These are phyloP conservation scores for Beauveria brongniartii DNA, from an alignment of 2,329 filamentous ascomycete genomes.

Conservation along the genomic window DNA sequence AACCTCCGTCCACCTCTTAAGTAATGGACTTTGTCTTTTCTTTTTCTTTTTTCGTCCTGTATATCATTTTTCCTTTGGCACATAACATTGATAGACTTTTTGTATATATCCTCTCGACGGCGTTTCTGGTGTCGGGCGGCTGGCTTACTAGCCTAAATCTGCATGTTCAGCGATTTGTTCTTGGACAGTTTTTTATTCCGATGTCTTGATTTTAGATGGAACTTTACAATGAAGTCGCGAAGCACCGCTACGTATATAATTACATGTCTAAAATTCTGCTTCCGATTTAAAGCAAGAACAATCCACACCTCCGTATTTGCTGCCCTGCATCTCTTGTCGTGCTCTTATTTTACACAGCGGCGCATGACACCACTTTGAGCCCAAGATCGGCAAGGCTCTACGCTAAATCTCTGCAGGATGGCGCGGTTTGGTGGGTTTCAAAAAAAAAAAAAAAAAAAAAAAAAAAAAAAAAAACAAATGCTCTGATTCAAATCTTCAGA, in stretches of 20 bases:
- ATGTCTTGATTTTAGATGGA: neutral
- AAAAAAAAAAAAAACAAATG: neutral
- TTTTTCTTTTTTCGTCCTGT: neutral
- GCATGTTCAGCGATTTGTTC: neutral
- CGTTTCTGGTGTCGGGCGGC: neutral
- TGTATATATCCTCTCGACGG: neutral
- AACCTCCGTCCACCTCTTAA: constrained; percentile 11
- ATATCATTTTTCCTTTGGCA: neutral
- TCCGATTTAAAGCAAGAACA: no score
- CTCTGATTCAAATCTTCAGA: neutral
- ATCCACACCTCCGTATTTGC: no score
- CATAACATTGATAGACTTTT: neutral
- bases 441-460: neutral
- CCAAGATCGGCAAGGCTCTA: no score
- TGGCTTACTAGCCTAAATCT: neutral
- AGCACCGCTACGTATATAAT: no score
- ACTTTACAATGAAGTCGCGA: neutral
- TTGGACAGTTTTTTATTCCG: neutral
- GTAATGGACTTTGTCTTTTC: neutral
- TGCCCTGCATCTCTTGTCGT: no score
- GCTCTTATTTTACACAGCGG: no score
- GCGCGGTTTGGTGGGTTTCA: neutral
- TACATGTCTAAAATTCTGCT: no score
- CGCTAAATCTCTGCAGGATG: no score
- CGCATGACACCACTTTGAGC: no score